Conservation (phyloP, 257 asterid species). For the Rhazya stricta region DNA sequence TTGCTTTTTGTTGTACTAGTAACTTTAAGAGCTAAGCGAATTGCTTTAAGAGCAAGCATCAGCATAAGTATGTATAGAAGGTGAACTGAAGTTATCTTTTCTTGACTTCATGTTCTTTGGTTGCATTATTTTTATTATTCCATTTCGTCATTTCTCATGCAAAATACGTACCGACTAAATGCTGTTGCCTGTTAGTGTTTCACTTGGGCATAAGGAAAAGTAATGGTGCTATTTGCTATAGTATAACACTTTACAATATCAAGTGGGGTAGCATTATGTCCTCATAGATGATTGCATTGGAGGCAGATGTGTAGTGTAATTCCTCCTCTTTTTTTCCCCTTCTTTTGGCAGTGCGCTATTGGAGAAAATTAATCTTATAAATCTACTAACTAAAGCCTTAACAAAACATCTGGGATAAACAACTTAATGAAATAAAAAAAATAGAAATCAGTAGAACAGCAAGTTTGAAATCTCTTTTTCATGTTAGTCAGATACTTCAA, state of each 20-base stretch:
- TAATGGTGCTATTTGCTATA: neutral
- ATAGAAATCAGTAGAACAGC: neutral
- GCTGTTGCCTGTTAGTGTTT: no score
- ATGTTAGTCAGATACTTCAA: constrained; percentile 37
- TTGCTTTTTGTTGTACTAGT: neutral
- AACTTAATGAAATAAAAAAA: neutral
- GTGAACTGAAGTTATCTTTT: neutral
- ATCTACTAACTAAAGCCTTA: neutral
- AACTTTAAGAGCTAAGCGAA: neutral
- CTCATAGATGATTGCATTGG: neutral
- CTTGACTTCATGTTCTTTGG: neutral
- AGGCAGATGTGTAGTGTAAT: neutral
- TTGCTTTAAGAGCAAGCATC: neutral
- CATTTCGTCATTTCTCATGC: neutral
- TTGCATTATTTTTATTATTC: neutral
- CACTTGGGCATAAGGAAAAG: neutral
- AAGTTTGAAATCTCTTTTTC: constrained; percentile 18
- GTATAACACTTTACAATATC: neutral
- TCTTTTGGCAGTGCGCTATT: neutral
- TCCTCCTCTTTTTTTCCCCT: no score
- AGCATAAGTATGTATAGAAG: neutral
- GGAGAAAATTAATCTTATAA: neutral
- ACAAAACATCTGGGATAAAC: neutral
- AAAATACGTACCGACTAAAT: neutral
- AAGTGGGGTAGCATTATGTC: neutral